Evolutionary conservation across 225 moss, liverwort and hornwort genomes (phyloP), one percentile per base, ranked within the genome.

Genomic region (Anthoceros angustus): DNA sequence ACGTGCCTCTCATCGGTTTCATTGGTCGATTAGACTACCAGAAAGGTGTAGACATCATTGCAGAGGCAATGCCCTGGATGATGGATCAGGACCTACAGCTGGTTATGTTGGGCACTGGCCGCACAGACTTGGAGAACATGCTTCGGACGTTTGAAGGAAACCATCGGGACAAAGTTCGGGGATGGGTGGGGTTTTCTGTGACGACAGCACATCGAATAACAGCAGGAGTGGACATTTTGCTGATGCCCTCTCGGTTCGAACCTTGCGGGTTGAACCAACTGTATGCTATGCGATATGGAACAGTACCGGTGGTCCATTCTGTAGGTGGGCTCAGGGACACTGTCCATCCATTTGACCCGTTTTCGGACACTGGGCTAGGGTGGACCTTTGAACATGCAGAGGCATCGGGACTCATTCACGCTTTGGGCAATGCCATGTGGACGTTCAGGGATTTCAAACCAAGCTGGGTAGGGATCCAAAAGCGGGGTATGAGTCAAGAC

Each of bases 141-240:
- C 76, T 90, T 15, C 67, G 61, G 41, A 73, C 18, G 38, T 83
- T 90, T 45, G 89, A 90, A 70, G 68, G 74, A 39, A 68, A 76
- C 0, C 76, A 86, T 62, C 71, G 74, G 21, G 86, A 86, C 4
- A 90, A 87, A 72, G 86, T 90, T 10, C 77, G 89, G 20, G 89
- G 83, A 3, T 90, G 89, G 89, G 89, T 90, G 2, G 89, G 89
- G n/a, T 90, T 90, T 48, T 90, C 89, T 15, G 89, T 90, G n/a
- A 55, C 67, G 26, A 87, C 45, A 20, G 76, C 89, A 25, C 89
- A 90, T 50, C 81, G 85, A 14, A 86, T 90, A 39, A 90, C 89
- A 39, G 89, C 89, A 14, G 75, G 89, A 38, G 81, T 74, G 0
- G 89, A 90, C 41, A 90, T 86, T 24, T 60, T 90, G 66, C 23